Evolutionary conservation across 176 grass and related monocot species (phyloP).

Genomic region (Aegilops bicornis): DNA sequence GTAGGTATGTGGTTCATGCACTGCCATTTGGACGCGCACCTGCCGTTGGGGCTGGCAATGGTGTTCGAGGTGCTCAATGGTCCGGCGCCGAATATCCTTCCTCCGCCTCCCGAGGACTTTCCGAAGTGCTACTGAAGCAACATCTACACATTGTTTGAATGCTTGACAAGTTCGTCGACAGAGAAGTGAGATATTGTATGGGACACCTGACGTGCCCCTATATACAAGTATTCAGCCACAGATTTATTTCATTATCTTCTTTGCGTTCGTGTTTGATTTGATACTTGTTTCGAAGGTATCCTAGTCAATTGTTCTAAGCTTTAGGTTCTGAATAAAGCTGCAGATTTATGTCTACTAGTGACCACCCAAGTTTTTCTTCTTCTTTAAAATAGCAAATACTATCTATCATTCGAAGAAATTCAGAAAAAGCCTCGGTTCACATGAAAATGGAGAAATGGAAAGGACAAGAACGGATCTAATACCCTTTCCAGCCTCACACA

Average conservation of each 20-base stretch:
- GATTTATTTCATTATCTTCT: background rate
- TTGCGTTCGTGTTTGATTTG: background rate
- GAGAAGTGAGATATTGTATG: too few relatives aligned
- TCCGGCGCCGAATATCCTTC: constrained; percentile 28
- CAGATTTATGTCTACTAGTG: too few relatives aligned
- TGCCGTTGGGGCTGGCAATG: constrained; percentile 46
- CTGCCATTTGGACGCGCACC: constrained; percentile 57
- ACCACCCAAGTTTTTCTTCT: too few relatives aligned
- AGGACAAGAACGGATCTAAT: too few relatives aligned
- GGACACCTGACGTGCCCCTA: too few relatives aligned
- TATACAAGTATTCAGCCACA: background rate
- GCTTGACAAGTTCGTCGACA: background rate
- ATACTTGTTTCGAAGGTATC: background rate
- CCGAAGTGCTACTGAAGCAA: constrained; percentile 38
- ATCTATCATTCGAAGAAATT: too few relatives aligned
- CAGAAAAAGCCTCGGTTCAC: too few relatives aligned
- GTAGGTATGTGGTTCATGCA: constrained; percentile 71
- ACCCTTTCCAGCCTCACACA: too few relatives aligned
- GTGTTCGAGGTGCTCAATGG: constrained; percentile 60
- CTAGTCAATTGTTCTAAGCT: background rate
- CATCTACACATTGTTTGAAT: background rate
- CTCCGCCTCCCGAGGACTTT: constrained; percentile 37
- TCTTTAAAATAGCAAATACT: too few relatives aligned
- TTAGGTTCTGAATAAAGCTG: background rate
- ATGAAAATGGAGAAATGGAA: too few relatives aligned